phyloP scores from a whole-genome alignment of 768 basidiomycete genomes.

The Naematelia aurantialba region DNA sequence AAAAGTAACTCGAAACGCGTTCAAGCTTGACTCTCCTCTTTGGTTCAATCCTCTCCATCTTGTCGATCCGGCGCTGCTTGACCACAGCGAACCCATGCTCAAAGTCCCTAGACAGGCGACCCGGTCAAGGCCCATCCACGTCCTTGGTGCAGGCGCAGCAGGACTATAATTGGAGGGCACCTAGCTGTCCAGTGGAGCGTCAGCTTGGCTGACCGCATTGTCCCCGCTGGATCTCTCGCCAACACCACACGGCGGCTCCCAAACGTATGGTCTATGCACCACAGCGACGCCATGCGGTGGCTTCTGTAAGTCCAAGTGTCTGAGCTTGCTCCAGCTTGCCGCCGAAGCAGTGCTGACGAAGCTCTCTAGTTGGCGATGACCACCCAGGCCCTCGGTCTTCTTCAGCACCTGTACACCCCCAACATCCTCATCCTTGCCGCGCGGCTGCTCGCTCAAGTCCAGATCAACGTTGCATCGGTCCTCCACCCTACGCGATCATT shows the following conservation, averaged over 20 bases:
- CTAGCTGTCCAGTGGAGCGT: too few species aligned
- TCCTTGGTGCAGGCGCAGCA: too few species aligned
- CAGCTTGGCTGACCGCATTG: too few species aligned
- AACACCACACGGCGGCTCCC: too few species aligned
- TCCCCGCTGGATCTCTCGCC: too few species aligned
- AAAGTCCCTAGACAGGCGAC: too few species aligned
- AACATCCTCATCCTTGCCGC: conserved; percentile 32
- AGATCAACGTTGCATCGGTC: conserved; percentile 26
- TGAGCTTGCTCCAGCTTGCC: neutral
- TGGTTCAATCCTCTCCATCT: too few species aligned
- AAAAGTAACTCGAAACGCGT: neutral
- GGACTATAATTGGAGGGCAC: too few species aligned
- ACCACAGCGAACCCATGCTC: too few species aligned
- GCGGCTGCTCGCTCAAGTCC: conserved; percentile 31
- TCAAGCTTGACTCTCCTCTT: neutral
- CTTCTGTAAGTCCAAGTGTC: conserved; percentile 25
- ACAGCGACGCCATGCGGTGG: conserved; percentile 40
- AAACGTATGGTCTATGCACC: conserved; percentile 36
- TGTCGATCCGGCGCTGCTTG: too few species aligned
- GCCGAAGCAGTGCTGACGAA: neutral
- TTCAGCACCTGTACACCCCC: conserved; percentile 39
- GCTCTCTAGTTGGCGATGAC: conserved; percentile 25
- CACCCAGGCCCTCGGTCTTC: conserved; percentile 25
- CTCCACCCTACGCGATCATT: conserved; percentile 32
- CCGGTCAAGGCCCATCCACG: too few species aligned